A percentile compares a stretch with the other conserved stretches of the same genome.
Evolutionary conservation across 139 green algal species (phyloP).

Genomic region (Picocystis salinarum): DNA sequence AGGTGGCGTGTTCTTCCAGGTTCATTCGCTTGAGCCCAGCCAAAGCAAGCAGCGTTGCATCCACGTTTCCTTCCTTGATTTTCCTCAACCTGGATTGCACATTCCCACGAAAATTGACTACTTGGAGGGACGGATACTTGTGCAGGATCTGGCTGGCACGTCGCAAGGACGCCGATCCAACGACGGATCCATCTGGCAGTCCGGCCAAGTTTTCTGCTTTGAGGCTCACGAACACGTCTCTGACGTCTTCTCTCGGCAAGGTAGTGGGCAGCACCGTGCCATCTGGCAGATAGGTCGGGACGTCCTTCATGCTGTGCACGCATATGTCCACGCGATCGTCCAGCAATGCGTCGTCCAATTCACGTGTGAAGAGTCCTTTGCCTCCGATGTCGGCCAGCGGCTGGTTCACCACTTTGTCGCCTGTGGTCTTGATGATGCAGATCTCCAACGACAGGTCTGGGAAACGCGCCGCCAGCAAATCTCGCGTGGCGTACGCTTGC

Average conservation of each 20-base stretch:
- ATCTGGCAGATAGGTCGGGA: constrained; percentile 91
- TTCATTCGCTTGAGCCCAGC: constrained; percentile 89
- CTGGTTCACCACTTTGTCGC: constrained; percentile 96
- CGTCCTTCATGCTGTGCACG: constrained; percentile 99
- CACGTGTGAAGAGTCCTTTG: constrained; percentile 99
- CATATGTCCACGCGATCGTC: constrained; percentile 87
- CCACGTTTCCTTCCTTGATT: constrained; percentile 69
- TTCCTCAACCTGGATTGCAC: constrained; percentile 93
- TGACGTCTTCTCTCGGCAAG: constrained; percentile 86
- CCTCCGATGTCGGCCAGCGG: constrained; percentile 95
- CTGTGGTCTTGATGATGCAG: constrained; percentile 97
- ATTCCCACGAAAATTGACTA: constrained; percentile 96
- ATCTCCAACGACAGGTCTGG: constrained; percentile 92
- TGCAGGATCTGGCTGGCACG: constrained; percentile 85
- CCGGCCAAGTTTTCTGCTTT: constrained; percentile 54
- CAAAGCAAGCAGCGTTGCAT: constrained; percentile 82
- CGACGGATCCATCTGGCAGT: constrained; percentile 65
- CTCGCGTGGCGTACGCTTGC: constrained; percentile 91
- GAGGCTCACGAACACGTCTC: constrained; percentile 90
- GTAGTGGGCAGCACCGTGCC: constrained; percentile 94
- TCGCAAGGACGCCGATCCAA: constrained; percentile 78
- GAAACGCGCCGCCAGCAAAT: constrained; percentile 75
- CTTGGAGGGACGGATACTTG: constrained; percentile 71
- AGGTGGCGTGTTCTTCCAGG: constrained; percentile 81
- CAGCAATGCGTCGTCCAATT: constrained; percentile 95